Evolutionary conservation across 2,329 filamentous ascomycete species (phyloP), one percentile per base, ranked within the genome.

Genomic region (Grosmannia serpens): DNA sequence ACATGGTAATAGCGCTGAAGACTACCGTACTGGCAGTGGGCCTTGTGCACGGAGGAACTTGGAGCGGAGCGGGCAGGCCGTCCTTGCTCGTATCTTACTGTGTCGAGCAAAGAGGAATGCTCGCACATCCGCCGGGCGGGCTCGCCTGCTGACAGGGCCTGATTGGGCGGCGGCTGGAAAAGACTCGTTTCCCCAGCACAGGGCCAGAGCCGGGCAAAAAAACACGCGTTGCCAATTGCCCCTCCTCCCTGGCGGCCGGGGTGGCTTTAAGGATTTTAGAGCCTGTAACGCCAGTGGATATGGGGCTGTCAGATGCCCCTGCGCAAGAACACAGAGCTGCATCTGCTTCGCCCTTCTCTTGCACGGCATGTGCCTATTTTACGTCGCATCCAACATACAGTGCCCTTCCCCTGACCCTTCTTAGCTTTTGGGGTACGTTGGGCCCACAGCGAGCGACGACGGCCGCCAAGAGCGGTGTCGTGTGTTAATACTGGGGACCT

Each of bases 221-320:
- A 41, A 41, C 38, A 41, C 15, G 38, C 38, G 38, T 41, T 41
- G 38, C 38, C 41, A 44, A 2, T n/a, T n/a, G 41, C 41, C 41
- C 41, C 41, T 44, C 41, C 38, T 7, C 20, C 38, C 47, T n/a
- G 46, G 26, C 26, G 26, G 46, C 22, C 24, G 46, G 50, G 50
- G 22, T 26, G n/a, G 31, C 26, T 54, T 38, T 35, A 26, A n/a
- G 27, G n/a, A 27, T 4, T 20, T 29, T 27, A 47, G 31, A 31
- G 53, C 53, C 53, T 55, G 27, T 26, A 47, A 56, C 26, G 27
- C 15, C n/a, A 35, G 41, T 47, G 41, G 31, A 47, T 47, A 20
- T n/a, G 29, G 20, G 20, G 41, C 50, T 59, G 54, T 59, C 58
- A 57, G 50, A 57, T 56, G 54, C 52, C 29, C 26, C 13, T 54